Percentiles rank a stretch among this genome's conserved stretches.
phyloP scores from a whole-genome alignment of 1,284 basidiomycete species.

The Leucoagaricus sp. region DNA sequence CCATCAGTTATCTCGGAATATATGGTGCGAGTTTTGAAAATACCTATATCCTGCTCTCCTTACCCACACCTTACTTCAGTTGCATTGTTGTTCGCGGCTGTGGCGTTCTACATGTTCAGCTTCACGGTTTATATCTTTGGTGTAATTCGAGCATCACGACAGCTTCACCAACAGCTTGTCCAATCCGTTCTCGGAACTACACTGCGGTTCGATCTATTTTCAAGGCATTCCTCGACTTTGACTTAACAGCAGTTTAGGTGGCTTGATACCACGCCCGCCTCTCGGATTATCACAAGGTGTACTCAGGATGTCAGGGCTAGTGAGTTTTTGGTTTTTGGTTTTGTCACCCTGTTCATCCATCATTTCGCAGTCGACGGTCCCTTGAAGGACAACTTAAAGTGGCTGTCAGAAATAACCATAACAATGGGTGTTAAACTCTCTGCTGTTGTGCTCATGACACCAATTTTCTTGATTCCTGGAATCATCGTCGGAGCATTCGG shows the following conservation, averaged over 20 bases:
- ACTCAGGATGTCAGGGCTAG: conserved; percentile 51
- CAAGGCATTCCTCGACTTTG: not conserved
- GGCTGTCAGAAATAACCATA: conserved; percentile 25
- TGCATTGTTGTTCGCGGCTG: conserved; percentile 31
- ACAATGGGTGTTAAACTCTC: conserved; percentile 33
- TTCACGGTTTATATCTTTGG: conserved; percentile 42
- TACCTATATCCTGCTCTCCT: not conserved
- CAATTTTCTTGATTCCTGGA: conserved; percentile 33
- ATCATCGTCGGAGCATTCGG: conserved; percentile 31
- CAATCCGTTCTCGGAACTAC: conserved; percentile 51
- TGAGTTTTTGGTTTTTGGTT: not conserved
- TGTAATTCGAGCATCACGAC: conserved; percentile 43
- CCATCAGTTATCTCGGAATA: conserved; percentile 45
- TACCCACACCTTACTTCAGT: not conserved
- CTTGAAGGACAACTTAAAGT: conserved; percentile 12
- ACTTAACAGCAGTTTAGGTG: conserved; percentile 30
- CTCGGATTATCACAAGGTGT: conserved; percentile 55
- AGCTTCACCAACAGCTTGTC: conserved; percentile 44
- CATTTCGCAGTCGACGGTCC: conserved; percentile 32
- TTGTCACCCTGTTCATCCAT: not conserved
- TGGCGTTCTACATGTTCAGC: conserved; percentile 31
- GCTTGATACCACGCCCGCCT: conserved; percentile 57
- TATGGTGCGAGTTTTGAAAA: conserved; percentile 33
- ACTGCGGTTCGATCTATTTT: conserved; percentile 29
- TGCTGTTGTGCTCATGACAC: conserved; percentile 33